Percentiles rank a stretch among this genome's conserved stretches.
Conservation (phyloP, 2,329 filamentous ascomycete genomes). For the Diaporthe humulicola region DNA sequence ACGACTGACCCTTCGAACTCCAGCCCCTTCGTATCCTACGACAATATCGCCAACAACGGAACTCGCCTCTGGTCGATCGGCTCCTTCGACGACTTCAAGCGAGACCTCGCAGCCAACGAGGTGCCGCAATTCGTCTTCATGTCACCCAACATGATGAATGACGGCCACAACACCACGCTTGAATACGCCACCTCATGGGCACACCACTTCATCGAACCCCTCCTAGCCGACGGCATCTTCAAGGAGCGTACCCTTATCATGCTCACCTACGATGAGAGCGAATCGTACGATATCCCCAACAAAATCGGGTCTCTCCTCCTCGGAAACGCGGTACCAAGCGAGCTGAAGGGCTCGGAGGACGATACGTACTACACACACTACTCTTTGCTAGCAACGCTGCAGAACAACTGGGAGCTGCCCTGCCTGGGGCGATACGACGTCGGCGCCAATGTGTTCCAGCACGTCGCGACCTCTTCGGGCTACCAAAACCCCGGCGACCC, state of each 20-base stretch:
- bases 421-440: slow-evolving; percentile 59
- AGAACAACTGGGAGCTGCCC: slow-evolving; percentile 59
- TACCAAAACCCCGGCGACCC: slow-evolving; percentile 51
- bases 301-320: slow-evolving; percentile 67
- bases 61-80: slow-evolving; percentile 70
- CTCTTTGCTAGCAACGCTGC: slow-evolving; percentile 55
- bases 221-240: slow-evolving; percentile 64
- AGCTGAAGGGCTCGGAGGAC: slow-evolving; percentile 64
- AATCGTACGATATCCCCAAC: slow-evolving; percentile 65
- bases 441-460: slow-evolving; percentile 48
- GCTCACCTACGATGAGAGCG: slow-evolving; percentile 71
- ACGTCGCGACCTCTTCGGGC: slow-evolving; percentile 43
- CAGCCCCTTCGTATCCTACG: slow-evolving; percentile 58
- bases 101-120: slow-evolving; percentile 65
- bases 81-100: slow-evolving; percentile 72
- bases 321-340: slow-evolving; percentile 63
- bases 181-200: slow-evolving; percentile 66
- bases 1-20: background rate
- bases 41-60: slow-evolving; percentile 55
- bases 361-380: slow-evolving; percentile 62
- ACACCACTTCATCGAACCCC: slow-evolving; percentile 64
- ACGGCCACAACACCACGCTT: slow-evolving; percentile 72
- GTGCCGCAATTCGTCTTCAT: slow-evolving; percentile 77
- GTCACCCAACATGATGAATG: slow-evolving; percentile 74
- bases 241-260: slow-evolving; percentile 67